phyloP scores from a whole-genome alignment of 2,329 filamentous ascomycete genomes.

The Cladosporium sp. region DNA sequence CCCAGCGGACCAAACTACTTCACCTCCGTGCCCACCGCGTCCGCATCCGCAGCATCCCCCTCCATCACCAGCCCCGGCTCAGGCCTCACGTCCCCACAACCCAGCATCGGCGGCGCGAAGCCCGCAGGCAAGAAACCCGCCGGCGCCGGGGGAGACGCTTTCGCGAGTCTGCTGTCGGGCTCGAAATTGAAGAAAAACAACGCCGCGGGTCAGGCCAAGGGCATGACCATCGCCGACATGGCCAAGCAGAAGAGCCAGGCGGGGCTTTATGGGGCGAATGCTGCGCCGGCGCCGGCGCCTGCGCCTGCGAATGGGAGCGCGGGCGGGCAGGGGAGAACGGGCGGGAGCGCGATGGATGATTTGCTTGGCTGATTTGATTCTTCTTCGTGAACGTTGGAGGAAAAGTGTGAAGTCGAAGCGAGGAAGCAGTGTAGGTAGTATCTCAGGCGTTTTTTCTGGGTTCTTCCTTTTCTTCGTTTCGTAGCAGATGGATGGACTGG shows the following conservation, averaged over 20 bases:
- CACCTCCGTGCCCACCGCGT: constrained; percentile 61
- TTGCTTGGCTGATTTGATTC: constrained; percentile 37
- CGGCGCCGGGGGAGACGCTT: constrained; percentile 76
- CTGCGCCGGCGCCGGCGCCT: constrained; percentile 21
- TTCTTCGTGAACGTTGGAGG: neutral
- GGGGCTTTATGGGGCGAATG: constrained; percentile 83
- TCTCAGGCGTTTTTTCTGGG: no score
- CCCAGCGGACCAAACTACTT: constrained; percentile 89
- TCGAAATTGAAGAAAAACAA: constrained; percentile 50
- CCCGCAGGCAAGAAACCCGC: constrained; percentile 38
- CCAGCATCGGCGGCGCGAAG: constrained; percentile 30
- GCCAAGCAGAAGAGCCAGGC: constrained; percentile 97
- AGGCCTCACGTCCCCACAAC: constrained; percentile 34
- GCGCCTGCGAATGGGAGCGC: constrained; percentile 12
- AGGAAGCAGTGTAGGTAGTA: no score
- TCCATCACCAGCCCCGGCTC: constrained; percentile 39
- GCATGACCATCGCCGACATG: constrained; percentile 83
- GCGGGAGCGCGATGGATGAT: constrained; percentile 37
- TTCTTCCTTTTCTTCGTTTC: no score
- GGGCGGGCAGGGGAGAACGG: constrained; percentile 25
- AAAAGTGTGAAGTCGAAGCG: no score
- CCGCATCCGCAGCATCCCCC: constrained; percentile 30
- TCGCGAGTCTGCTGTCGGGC: constrained; percentile 75
- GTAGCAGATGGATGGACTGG: no score
- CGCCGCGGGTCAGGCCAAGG: constrained; percentile 57